Percentiles rank a stretch among this genome's conserved stretches.
Evolutionary conservation across 2,329 filamentous ascomycete species (phyloP).

Genomic region (Zymoseptoria crescenta): DNA sequence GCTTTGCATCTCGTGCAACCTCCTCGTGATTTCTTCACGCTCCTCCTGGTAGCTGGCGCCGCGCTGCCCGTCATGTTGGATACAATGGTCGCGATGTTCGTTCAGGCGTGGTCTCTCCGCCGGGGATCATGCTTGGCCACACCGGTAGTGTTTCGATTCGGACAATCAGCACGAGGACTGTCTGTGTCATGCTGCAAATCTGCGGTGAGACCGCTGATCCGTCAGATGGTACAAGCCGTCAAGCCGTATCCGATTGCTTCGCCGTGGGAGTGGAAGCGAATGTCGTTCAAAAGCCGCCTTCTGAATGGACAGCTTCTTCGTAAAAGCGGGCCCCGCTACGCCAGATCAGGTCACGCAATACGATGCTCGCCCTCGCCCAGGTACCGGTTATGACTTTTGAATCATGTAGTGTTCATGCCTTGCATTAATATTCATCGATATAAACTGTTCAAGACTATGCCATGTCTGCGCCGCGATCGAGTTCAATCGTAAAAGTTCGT

Average conservation of each 20-base stretch:
- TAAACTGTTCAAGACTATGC: neutral
- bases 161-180: neutral
- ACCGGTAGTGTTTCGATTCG: neutral
- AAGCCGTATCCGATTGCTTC: neutral
- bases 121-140: neutral
- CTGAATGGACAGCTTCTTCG: neutral
- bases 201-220: neutral
- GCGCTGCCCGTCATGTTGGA: neutral
- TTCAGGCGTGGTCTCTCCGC: neutral
- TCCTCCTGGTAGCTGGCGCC: conserved; percentile 2
- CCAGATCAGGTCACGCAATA: neutral
- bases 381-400: too few species aligned
- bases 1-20: conserved; percentile 13
- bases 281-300: neutral
- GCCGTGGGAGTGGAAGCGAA: neutral
- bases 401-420: neutral
- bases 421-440: neutral
- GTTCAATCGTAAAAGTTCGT: neutral
- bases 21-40: conserved; percentile 10
- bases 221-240: neutral
- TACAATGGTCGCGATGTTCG: neutral
- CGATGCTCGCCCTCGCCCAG: neutral
- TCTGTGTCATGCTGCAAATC: neutral
- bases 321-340: neutral
- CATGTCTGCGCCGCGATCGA: neutral